phyloP scores from a whole-genome alignment of 495 filamentous ascomycete species.

The Daldinia caldariorum region DNA sequence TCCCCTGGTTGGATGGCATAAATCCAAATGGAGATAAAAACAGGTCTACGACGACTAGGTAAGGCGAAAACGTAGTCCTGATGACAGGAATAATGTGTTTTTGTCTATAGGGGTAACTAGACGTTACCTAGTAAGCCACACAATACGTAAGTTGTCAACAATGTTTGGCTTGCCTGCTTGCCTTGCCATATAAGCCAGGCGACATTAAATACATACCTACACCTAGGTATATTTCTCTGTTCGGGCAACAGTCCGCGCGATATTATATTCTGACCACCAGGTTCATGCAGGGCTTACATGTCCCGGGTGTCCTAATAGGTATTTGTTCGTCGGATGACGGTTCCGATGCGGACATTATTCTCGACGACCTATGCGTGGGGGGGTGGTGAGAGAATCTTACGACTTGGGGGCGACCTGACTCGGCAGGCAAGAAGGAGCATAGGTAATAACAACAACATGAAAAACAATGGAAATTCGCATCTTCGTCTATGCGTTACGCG shows the following conservation, averaged over 20 bases:
- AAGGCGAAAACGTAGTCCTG: neutral
- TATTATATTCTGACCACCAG: constrained; percentile 5
- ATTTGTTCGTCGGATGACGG: constrained; percentile 1
- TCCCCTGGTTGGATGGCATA: neutral
- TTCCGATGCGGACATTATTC: constrained; percentile 8
- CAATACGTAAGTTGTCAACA: neutral
- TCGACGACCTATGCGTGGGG: constrained; percentile 2
- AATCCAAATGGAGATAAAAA: neutral
- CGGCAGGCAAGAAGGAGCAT: neutral
- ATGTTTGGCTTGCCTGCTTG: no score
- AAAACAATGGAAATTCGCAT: neutral
- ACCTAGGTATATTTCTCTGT: no score
- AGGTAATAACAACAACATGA: neutral
- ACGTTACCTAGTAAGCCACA: neutral
- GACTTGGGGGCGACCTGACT: neutral
- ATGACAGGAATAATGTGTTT: neutral
- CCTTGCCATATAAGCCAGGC: neutral
- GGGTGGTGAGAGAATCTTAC: neutral
- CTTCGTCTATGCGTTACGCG: constrained; percentile 1
- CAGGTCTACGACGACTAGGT: neutral
- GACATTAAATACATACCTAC: neutral
- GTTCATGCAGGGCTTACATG: neutral
- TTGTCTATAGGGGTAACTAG: neutral
- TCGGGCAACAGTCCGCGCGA: constrained; percentile 3
- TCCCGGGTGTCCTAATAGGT: neutral